Conservation (phyloP, 2,329 filamentous ascomycete species). For the Epichloe bromicola region DNA sequence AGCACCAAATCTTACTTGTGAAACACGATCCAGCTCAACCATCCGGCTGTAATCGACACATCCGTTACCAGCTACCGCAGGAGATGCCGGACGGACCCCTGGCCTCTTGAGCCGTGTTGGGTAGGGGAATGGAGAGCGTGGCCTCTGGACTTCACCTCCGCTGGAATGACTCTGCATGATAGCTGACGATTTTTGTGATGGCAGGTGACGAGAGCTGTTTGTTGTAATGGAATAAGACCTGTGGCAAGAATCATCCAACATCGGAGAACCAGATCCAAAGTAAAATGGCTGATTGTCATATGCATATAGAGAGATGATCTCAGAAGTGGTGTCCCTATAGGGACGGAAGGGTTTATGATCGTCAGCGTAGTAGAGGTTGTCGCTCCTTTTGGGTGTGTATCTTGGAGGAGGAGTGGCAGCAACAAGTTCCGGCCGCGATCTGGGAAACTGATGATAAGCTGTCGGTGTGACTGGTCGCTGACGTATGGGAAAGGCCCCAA, state of each 20-base stretch:
- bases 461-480: conserved; percentile 17
- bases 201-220: conserved; percentile 32
- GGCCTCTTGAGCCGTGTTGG: conserved; percentile 43
- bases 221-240: conserved; percentile 44
- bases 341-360: conserved; percentile 33
- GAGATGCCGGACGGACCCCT: conserved; percentile 35
- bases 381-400: conserved; percentile 16
- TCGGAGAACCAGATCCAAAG: conserved; percentile 28
- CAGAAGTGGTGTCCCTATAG: conserved; percentile 38
- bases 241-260: conserved; percentile 31
- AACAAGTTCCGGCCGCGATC: conserved; percentile 16
- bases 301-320: conserved; percentile 43
- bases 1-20: conserved; percentile 24
- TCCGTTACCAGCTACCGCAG: conserved; percentile 34
- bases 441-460: conserved; percentile 15
- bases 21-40: conserved; percentile 35
- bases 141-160: conserved; percentile 31
- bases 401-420: conserved; percentile 16
- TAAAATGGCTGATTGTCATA: conserved; percentile 34
- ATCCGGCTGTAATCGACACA: conserved; percentile 36
- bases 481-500: conserved; percentile 45
- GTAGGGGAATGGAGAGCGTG: conserved; percentile 46
- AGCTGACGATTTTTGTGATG: conserved; percentile 33
- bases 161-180: conserved; percentile 36
- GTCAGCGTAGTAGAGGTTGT: conserved; percentile 23